Evolutionary conservation across 257 asterid genomes (phyloP), one percentile per base, ranked within the genome.

Genomic region (Eustoma russellianum): DNA sequence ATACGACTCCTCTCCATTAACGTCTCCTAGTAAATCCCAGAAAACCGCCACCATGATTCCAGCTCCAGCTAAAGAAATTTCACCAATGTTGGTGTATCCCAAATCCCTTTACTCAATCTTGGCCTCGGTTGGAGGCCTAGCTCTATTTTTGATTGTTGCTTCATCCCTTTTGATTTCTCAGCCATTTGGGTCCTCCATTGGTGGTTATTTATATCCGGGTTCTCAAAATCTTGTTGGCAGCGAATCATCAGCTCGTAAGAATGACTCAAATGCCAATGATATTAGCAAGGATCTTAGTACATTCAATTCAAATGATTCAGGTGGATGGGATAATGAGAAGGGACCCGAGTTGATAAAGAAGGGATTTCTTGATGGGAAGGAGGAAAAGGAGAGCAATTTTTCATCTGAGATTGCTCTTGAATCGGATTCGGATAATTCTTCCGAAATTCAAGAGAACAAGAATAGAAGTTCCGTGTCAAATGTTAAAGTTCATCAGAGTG

Each of bases 41-140:
- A 40, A 17, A 54, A 54, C 19, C 15, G 48, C n/a, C 33, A 55
- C 60, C 33, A 82, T 85, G 95, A 61, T 55, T 72, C 64, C 83
- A 44, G 53, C 55, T 66, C 56, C 83, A 40, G 46, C 66, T 54
- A 86, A 77, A 66, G 86, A 81, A 62, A 62, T 66, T 71, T 61
- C 74, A 15, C 62, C 55, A 49, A 11, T 61, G 64, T 60, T 74
- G 46, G 62, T 75, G 46, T 83, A 81, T 43, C 94, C 94, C 3
- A 83, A 76, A 73, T 65, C 82, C n/a, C 72, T 79, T 50, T 60
- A 73, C 8, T 72, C 94, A 3, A 79, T 78, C 33, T 62, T 75
- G 52, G 83, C 80, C 65, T 78, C 75, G 38, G 77, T 73, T 24
- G 94, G 93, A 45, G 86, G 83, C 38, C 77, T 89, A 55, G 88